Evolutionary conservation across 257 asterid species (phyloP).

Genomic region (Salvia miltiorrhiza): DNA sequence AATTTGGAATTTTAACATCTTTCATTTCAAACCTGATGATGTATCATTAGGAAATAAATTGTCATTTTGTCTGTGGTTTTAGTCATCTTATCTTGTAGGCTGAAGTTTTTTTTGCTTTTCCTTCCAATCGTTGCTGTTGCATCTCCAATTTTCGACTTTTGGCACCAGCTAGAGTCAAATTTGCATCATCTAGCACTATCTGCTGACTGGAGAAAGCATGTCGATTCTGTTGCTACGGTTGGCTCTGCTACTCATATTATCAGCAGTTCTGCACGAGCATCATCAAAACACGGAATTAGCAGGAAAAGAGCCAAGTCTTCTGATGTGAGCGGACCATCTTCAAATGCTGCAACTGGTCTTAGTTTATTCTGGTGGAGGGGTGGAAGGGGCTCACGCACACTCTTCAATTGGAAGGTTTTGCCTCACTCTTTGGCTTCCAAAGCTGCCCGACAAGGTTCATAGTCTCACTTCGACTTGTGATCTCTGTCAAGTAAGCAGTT

Average conservation of each 20-base stretch:
- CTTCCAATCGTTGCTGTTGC: not conserved
- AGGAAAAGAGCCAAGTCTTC: constrained; percentile 54
- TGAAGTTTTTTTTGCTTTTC: not conserved
- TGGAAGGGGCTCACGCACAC: constrained; percentile 72
- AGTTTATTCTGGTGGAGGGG: constrained; percentile 98
- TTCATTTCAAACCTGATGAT: not conserved
- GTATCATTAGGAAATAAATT: not conserved
- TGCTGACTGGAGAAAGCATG: constrained; percentile 81
- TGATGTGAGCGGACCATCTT: constrained; percentile 41
- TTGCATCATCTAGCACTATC: constrained; percentile 73
- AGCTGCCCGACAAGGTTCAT: constrained; percentile 94
- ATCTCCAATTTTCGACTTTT: constrained; percentile 8
- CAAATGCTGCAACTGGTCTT: constrained; percentile 60
- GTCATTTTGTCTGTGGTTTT: not conserved
- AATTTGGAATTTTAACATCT: not conserved
- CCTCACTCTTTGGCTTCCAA: constrained; percentile 76
- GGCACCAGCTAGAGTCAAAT: constrained; percentile 82
- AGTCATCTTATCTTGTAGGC: not conserved
- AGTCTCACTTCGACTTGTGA: constrained; percentile 1
- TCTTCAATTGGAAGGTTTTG: constrained; percentile 77
- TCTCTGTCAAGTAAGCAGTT: constrained; percentile 22
- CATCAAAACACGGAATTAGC: constrained; percentile 56
- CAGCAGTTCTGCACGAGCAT: constrained; percentile 49
- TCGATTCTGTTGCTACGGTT: constrained; percentile 67
- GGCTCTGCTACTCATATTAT: constrained; percentile 76